These are phyloP conservation scores for Sporothrix sp. DNA, from an alignment of 2,329 filamentous ascomycete species.

Conservation along the genomic window DNA sequence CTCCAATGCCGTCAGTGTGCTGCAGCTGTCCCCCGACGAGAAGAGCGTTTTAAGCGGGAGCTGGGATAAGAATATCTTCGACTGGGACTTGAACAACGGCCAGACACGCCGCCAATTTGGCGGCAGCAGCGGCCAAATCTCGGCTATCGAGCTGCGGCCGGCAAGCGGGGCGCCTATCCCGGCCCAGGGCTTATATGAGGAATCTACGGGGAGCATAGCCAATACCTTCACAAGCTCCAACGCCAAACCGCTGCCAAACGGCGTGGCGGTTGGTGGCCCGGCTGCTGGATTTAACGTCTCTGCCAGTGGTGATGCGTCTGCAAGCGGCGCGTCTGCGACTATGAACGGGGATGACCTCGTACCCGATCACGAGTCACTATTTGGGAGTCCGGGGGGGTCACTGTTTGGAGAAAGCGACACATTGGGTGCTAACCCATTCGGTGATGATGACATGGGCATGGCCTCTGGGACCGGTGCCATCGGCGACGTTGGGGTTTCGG, in stretches of 20 bases:
- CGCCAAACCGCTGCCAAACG: conserved; percentile 47
- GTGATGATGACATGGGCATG: conserved; percentile 57
- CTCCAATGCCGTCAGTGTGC: conserved; percentile 81
- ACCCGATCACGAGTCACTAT: conserved; percentile 67
- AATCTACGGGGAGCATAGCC: conserved; percentile 49
- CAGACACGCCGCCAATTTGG: conserved; percentile 65
- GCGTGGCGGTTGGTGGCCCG: conserved; percentile 30
- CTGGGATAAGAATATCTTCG: conserved; percentile 90
- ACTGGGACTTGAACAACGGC: conserved; percentile 92
- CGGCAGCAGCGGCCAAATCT: conserved; percentile 73
- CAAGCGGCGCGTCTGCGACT: conserved; percentile 26
- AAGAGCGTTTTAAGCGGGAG: conserved; percentile 80
- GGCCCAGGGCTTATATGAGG: conserved; percentile 50
- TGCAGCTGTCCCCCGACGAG: conserved; percentile 76
- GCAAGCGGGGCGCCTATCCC: conserved; percentile 67
- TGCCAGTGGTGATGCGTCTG: conserved; percentile 26
- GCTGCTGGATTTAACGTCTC: conserved; percentile 19
- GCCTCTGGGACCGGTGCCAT: conserved; percentile 30
- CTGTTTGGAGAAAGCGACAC: conserved; percentile 74
- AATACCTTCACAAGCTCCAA: conserved; percentile 74
- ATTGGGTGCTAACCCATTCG: conserved; percentile 53
- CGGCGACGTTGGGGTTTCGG: conserved; percentile 8
- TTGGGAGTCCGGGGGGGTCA: conserved; percentile 71
- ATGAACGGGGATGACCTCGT: conserved; percentile 30
- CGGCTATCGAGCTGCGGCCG: conserved; percentile 76